These are phyloP conservation scores for Clonostachys chloroleuca DNA, from an alignment of 2,329 filamentous ascomycete species.

Conservation along the genomic window DNA sequence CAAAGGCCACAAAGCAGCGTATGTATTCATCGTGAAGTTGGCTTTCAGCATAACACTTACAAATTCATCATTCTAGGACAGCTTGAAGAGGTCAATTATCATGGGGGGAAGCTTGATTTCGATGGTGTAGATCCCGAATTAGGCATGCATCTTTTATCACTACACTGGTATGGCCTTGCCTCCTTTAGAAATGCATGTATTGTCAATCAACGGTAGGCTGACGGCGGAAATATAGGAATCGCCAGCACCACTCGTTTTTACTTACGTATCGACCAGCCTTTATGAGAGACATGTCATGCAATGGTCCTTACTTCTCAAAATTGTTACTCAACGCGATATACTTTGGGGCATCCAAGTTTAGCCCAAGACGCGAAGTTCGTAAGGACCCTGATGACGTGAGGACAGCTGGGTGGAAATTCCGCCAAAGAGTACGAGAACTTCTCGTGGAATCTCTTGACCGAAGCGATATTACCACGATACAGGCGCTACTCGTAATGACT, in stretches of 20 bases:
- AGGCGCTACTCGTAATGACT: slow-evolving; percentile 46
- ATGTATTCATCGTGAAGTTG: slow-evolving; percentile 2
- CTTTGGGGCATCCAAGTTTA: slow-evolving; percentile 40
- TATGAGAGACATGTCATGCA: slow-evolving; percentile 47
- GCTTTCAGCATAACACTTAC: background rate
- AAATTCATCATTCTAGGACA: slow-evolving; percentile 26
- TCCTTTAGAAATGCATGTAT: too few species aligned
- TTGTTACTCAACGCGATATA: slow-evolving; percentile 51
- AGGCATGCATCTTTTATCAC: slow-evolving; percentile 42
- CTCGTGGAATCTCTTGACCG: slow-evolving; percentile 36
- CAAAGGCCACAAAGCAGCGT: slow-evolving; percentile 40
- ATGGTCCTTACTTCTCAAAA: slow-evolving; percentile 52
- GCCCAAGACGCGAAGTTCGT: slow-evolving; percentile 36
- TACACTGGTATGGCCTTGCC: too few species aligned
- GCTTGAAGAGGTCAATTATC: slow-evolving; percentile 40
- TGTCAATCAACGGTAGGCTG: too few species aligned
- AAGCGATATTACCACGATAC: slow-evolving; percentile 48
- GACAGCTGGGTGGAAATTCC: slow-evolving; percentile 43
- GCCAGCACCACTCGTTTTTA: slow-evolving; percentile 43
- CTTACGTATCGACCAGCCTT: slow-evolving; percentile 48
- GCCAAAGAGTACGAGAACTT: slow-evolving; percentile 37
- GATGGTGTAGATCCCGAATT: slow-evolving; percentile 48
- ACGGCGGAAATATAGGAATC: too few species aligned
- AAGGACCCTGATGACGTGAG: slow-evolving; percentile 36
- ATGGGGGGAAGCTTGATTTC: slow-evolving; percentile 45